Conservation (phyloP, 345 rosid genomes). For the Arabis alpina region DNA sequence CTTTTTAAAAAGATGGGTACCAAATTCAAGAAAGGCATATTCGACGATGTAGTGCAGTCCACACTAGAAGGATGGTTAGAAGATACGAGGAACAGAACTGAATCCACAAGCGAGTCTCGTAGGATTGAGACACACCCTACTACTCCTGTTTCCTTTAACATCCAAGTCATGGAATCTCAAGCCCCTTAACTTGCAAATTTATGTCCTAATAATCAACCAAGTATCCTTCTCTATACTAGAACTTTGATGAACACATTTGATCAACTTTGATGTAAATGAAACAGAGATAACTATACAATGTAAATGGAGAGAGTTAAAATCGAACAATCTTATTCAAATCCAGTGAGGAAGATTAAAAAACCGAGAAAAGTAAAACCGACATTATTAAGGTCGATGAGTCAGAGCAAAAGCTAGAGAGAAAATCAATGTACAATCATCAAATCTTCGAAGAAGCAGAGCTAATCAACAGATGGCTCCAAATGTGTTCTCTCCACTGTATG, state of each 20-base stretch:
- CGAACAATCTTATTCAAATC: constrained; percentile 20
- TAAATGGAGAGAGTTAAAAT: background rate
- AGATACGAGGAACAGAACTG: constrained; percentile 6
- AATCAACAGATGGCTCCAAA: constrained; percentile 51
- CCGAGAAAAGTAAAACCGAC: constrained; percentile 8
- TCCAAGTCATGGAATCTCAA: constrained; percentile 26
- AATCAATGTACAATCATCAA: constrained; percentile 39
- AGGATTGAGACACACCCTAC: constrained; percentile 35
- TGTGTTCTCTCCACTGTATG: constrained; percentile 88
- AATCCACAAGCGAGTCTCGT: constrained; percentile 34
- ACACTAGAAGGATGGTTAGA: constrained; percentile 43
- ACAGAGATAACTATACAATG: background rate
- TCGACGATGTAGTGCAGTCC: constrained; percentile 37
- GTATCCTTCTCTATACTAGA: too few species aligned
- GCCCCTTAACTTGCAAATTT: background rate
- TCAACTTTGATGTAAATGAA: too few species aligned
- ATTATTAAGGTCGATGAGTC: constrained; percentile 20
- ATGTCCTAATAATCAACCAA: background rate
- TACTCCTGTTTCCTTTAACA: constrained; percentile 22
- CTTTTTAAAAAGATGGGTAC: constrained; percentile 65
- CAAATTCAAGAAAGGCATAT: constrained; percentile 57
- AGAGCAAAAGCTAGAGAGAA: constrained; percentile 17
- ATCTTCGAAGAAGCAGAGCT: constrained; percentile 6
- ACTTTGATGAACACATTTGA: too few species aligned
- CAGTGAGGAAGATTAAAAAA: constrained; percentile 7